phyloP scores from a whole-genome alignment of 177 flowering plant genomes.

The Vitis hybrid region DNA sequence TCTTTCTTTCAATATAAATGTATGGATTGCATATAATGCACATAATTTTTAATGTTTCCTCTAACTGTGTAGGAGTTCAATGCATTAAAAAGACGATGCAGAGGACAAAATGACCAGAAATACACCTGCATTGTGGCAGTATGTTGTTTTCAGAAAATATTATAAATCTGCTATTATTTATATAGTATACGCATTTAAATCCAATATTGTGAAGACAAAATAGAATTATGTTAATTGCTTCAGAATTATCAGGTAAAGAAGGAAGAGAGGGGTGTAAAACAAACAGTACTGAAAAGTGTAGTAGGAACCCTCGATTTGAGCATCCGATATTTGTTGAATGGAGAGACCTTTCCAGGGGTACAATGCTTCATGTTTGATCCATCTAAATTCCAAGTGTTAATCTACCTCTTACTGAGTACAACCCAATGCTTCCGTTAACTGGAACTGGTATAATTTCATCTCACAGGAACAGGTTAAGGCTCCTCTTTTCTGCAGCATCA shows the following conservation, averaged over 20 bases:
- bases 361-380: constrained; percentile 1
- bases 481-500: constrained; percentile 42
- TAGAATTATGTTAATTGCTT: not conserved
- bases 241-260: constrained; percentile 51
- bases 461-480: constrained; percentile 48
- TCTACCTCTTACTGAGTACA: not conserved
- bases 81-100: constrained; percentile 59
- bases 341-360: constrained; percentile 83
- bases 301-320: constrained; percentile 83
- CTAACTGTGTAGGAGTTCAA: constrained; percentile 55
- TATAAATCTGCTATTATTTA: not conserved
- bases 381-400: constrained; percentile 2
- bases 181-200: not conserved
- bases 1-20: not conserved
- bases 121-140: constrained; percentile 72
- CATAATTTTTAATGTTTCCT: not conserved
- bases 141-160: constrained; percentile 8
- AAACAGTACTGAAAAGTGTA: constrained; percentile 56
- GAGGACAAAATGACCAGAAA: constrained; percentile 32
- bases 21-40: not conserved
- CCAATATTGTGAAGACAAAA: not conserved
- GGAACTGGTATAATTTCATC: constrained; percentile 7
- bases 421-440: not conserved
- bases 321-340: constrained; percentile 50
- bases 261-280: constrained; percentile 41